Percentiles rank a stretch among this genome's conserved stretches.
These are phyloP conservation scores for Osmozyma mogii DNA, from an alignment of 805 yeast species.

Conservation along the genomic window DNA sequence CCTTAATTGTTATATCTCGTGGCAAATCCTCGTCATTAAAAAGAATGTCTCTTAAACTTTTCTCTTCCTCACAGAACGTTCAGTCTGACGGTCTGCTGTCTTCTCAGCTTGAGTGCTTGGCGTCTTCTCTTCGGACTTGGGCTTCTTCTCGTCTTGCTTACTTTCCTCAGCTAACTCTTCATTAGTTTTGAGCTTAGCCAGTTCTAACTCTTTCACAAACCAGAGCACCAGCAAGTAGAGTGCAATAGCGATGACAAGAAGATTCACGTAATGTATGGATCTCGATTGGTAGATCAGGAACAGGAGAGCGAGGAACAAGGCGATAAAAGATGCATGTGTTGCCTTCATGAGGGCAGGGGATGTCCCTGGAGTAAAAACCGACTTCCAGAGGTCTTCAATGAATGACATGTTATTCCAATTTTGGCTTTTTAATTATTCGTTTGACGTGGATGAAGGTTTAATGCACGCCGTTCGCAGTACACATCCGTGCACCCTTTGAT, in stretches of 20 bases:
- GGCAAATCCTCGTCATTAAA: too few relatives aligned
- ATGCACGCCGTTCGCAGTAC: too few relatives aligned
- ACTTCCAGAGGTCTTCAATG: constrained; percentile 73
- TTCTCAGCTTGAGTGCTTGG: too few relatives aligned
- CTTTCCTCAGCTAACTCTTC: constrained; percentile 29
- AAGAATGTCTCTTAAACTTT: constrained; percentile 10
- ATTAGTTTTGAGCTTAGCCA: constrained; percentile 38
- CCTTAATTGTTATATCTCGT: too few relatives aligned
- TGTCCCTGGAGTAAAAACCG: constrained; percentile 88
- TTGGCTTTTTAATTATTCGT: too few relatives aligned
- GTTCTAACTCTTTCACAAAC: constrained; percentile 68
- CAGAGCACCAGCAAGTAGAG: constrained; percentile 81
- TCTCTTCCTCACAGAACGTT: constrained; percentile 10
- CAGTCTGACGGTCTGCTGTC: too few relatives aligned
- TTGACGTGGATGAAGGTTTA: too few relatives aligned
- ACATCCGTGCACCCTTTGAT: too few relatives aligned
- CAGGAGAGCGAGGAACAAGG: constrained; percentile 49
- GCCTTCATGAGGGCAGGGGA: constrained; percentile 85
- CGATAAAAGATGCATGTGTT: constrained; percentile 74
- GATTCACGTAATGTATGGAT: constrained; percentile 58
- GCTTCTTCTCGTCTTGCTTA: constrained; percentile 4
- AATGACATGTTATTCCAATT: too few relatives aligned
- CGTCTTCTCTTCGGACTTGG: too few relatives aligned
- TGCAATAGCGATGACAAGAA: constrained; percentile 47
- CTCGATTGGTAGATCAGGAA: constrained; percentile 53